Evolutionary conservation across 1,284 basidiomycete genomes (phyloP), one percentile per base, ranked within the genome.

Genomic region (Trametes versicolor): DNA sequence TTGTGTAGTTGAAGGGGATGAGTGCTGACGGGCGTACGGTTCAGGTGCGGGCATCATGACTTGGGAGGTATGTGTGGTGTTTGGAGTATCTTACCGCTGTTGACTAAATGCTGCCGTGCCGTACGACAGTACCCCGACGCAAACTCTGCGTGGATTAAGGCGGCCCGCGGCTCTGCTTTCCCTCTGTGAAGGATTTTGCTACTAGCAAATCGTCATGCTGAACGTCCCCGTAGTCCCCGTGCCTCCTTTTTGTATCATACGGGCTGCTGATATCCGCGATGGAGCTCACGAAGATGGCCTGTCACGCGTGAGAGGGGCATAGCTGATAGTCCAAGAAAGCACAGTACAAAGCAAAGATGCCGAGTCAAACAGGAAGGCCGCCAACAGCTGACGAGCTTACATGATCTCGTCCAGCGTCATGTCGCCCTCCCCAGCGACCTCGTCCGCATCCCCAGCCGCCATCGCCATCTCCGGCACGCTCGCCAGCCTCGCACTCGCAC

Each of bases 331-430:
- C 25, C 45, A 48, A 48, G 12, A 32, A 43, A 29, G 17, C 23
- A 49, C 29, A 36, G 32, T 13, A 49, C 7, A 25, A 17, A 27
- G 27, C 17, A 23, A 48, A 48, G 45, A 25, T n/a, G 8, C n/a
- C n/a, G n/a, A n/a, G n/a, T n/a, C 29, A 32, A 4, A 3, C 29
- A 32, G 29, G n/a, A n/a, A n/a, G n/a, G n/a, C n/a, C 29, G 19
- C 43, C 13, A 45, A 45, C 43, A 45, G 19, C 17, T 19, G 3
- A 45, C 32, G 6, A 12, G 5, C n/a, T 27, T 62, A 86, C 66
- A 76, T 75, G 13, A 89, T 78, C 71, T 89, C 88, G 36, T 89
- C 86, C 66, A 88, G 52, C 0, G 85, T 88, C 86, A 90, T 87
- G 69, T 87, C 85, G 63, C 27, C 63, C 48, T 41, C 66, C 63